Conservation (phyloP, 331 rosid genomes). For the Malus hybrid region DNA sequence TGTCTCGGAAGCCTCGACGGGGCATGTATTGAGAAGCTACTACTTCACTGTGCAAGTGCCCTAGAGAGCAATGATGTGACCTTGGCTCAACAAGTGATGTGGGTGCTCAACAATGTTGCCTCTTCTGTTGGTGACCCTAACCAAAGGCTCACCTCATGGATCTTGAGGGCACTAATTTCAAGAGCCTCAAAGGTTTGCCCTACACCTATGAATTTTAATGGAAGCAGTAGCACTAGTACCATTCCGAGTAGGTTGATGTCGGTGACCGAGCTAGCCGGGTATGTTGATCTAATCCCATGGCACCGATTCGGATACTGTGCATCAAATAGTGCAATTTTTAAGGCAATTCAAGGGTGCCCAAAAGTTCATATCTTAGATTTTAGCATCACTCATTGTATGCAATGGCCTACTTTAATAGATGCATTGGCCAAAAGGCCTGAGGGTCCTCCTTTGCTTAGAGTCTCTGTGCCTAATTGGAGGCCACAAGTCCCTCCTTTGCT, state of each 20-base stretch:
- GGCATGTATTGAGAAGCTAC: slow-evolving; percentile 78
- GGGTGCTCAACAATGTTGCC: slow-evolving; percentile 95
- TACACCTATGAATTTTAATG: slow-evolving; percentile 37
- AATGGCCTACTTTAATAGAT: slow-evolving; percentile 97
- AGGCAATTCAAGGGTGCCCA: slow-evolving; percentile 51
- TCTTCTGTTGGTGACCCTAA: slow-evolving; percentile 81
- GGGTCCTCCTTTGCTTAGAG: slow-evolving; percentile 72
- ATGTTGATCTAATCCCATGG: slow-evolving; percentile 96
- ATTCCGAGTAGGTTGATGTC: slow-evolving; percentile 64
- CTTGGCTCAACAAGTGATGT: slow-evolving; percentile 93
- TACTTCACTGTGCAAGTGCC: slow-evolving; percentile 81
- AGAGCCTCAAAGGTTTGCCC: slow-evolving; percentile 76
- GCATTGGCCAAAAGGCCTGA: slow-evolving; percentile 63
- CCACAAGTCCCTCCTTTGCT: slow-evolving; percentile 80
- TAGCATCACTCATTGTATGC: slow-evolving; percentile 91
- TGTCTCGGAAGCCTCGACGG: slow-evolving; percentile 88
- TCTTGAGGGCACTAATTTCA: slow-evolving; percentile 73
- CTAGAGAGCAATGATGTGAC: slow-evolving; percentile 81
- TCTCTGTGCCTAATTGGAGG: slow-evolving; percentile 71
- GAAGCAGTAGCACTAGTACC: slow-evolving; percentile 9
- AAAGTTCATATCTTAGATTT: slow-evolving; percentile 79
- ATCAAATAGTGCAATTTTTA: slow-evolving; percentile 68
- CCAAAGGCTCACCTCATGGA: slow-evolving; percentile 87
- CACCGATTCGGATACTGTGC: slow-evolving; percentile 84
- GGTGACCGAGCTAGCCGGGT: slow-evolving; percentile 82